These are phyloP conservation scores for Halophytophthora batemanensis DNA, from an alignment of 352 stramenopile genomes.

Conservation along the genomic window DNA sequence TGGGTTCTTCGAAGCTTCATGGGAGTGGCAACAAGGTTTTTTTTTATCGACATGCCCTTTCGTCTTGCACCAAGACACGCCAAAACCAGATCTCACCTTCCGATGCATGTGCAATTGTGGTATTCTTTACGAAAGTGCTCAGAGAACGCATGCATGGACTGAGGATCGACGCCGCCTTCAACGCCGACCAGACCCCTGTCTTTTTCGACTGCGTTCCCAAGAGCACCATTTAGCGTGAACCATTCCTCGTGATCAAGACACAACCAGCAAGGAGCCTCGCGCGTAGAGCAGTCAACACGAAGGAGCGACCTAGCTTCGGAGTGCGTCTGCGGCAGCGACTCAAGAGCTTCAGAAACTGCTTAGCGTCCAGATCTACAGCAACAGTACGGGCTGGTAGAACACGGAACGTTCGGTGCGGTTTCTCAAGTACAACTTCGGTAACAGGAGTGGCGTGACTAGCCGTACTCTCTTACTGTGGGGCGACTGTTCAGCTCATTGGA, in stretches of 20 bases:
- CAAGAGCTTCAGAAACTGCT: not conserved
- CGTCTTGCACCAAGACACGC: not conserved
- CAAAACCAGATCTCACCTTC: not conserved
- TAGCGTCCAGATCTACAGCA: not conserved
- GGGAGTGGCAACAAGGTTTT: not conserved
- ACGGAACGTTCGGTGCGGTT: not conserved
- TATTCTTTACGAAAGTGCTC: not conserved
- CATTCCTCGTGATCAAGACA: not conserved
- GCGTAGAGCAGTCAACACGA: not conserved
- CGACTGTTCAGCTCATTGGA: not conserved
- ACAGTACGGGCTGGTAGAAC: not conserved
- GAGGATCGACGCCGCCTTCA: constrained; percentile 3
- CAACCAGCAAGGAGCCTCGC: not conserved
- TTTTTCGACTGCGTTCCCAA: constrained; percentile 21
- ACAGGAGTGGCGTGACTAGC: not conserved
- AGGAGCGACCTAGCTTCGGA: not conserved
- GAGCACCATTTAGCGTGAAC: constrained; percentile 18
- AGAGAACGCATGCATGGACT: not conserved
- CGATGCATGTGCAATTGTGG: not conserved
- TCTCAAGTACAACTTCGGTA: not conserved
- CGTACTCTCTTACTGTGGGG: not conserved
- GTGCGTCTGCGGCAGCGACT: not conserved
- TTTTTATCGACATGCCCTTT: not conserved
- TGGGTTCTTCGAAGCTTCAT: not conserved
- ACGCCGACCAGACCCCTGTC: constrained; percentile 16